phyloP scores from a whole-genome alignment of 306 rosid genomes.

The Rosa rugosa region DNA sequence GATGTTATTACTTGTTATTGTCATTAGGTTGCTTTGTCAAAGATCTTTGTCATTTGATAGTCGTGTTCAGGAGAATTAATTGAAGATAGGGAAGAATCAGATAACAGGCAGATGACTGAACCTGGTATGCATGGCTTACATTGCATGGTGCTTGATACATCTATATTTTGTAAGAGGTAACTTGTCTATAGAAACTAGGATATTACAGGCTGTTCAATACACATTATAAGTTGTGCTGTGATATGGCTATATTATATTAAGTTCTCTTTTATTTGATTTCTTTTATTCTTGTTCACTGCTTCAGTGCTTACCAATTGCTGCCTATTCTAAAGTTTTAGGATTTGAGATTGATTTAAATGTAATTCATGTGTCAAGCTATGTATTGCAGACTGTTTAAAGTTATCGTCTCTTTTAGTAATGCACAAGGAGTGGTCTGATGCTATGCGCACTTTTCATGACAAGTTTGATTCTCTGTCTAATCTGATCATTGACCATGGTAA shows the following conservation, averaged over 20 bases:
- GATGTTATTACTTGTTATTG: conserved; percentile 36
- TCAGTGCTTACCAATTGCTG: not conserved
- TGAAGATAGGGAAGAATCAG: conserved; percentile 41
- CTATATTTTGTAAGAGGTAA: conserved; percentile 90
- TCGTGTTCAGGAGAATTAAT: conserved; percentile 80
- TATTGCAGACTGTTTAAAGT: too few relatives aligned
- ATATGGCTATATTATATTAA: not conserved
- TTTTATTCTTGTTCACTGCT: conserved; percentile 25
- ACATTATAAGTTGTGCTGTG: not conserved
- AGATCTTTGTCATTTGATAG: conserved; percentile 86
- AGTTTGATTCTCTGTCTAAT: too few relatives aligned
- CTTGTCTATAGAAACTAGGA: conserved; percentile 32
- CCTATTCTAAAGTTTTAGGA: not conserved
- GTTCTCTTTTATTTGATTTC: not conserved
- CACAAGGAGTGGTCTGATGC: too few relatives aligned
- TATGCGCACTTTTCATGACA: too few relatives aligned
- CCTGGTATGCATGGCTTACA: conserved; percentile 65
- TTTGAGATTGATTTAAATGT: too few relatives aligned
- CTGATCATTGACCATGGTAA: too few relatives aligned
- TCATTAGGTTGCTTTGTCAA: too few relatives aligned
- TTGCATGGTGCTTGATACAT: conserved; percentile 69
- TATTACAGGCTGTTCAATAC: conserved; percentile 1
- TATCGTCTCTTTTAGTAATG: too few relatives aligned
- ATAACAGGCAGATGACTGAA: conserved; percentile 33
- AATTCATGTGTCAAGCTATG: too few relatives aligned